Evolutionary conservation across 306 rosid species (phyloP), one percentile per base, ranked within the genome.

Genomic region (Casuarina equisetifolia): DNA sequence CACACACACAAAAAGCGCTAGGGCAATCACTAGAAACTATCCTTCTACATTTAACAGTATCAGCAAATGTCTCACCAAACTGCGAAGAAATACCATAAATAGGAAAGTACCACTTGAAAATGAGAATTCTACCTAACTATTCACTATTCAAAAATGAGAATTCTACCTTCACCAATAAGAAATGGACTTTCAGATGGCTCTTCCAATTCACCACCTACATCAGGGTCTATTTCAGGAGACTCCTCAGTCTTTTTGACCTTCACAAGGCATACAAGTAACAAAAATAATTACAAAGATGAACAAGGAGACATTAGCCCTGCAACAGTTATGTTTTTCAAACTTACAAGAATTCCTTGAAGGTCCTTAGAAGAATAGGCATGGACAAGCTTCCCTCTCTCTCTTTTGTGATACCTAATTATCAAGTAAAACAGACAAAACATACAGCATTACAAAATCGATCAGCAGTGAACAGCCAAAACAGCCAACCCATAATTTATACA

Each of bases 341-440:
- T 87, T 83, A 95, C 99, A 50, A 95, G 96, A 81, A 92, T 95
- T 81, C 98, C 99, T 90, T 91, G 93, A 10, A 95, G 93, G 76
- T 95, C 99, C 91, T 86, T 92, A 0, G 78, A 58, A 78, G 99
- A 95, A 86, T 96, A 96, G 55, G 82, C 87, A 70, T 91, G 79
- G 50, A 96, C 96, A 17, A 83, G 97, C 94, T 96, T 92, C 57
- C 97, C 99, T 50, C 88, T 90, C 88, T 92, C 99, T 81, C 97
- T 90, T 84, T 83, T 91, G 91, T 85, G 74, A 79, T 95, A 95
- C 82, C 99, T 95, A 72, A 81, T 74, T 69, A 81, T 8, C 74
- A 16, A 54, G 11, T 10, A 74, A 63, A 3, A 12, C 38, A 57
- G 76, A 20, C 9, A 73, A 67, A 49, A 20, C 67, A 38, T 52